Evolutionary conservation across 345 rosid genomes (phyloP), one percentile per base, ranked within the genome.

Genomic region (Raphanus raphanistrum): DNA sequence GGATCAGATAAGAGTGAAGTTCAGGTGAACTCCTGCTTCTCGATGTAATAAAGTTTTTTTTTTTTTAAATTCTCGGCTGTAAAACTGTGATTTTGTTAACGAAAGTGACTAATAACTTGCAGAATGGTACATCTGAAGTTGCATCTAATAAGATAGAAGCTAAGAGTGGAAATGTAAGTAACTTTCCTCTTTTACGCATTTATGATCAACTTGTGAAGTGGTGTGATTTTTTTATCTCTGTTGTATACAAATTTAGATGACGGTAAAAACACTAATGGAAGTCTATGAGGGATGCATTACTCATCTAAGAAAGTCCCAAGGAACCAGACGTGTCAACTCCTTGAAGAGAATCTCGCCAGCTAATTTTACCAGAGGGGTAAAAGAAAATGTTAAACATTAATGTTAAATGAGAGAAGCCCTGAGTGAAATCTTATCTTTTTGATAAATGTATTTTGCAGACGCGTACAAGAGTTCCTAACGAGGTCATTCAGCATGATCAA

Each of bases 341-440:
- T 82, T 95, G 78, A 90, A 83, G 91, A 85, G 84, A 84, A 86
- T 95, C 43, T 70, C 92, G 16, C 99, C 97, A 0, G 99, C 90
- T 27, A 95, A 92, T 87, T 95, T 95, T 76, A 86, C 99, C 3
- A 92, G 87, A 86, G 86, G 79, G 93, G 98, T 92, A 70, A 70
- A 9, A 35, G 10, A 2, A 38, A n/a, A n/a, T n/a, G n/a, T n/a
- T n/a, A 68, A 36, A 33, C 5, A 38, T 57, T 6, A 36, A 33
- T 21, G 8, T 67, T 2, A 16, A 67, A 28, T 27, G 70, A 68
- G 50, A 58, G 43, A 54, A 70, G 16, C 27, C 65, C 12, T 65
- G 61, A 71, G 6, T 38, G 57, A 64, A 31, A 57, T 71, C 13
- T 45, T n/a, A n/a, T n/a, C n/a, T 5, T 71, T 7, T 66, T 66